A percentile compares a stretch with the other conserved stretches of the same genome.
Conservation (phyloP, 495 filamentous ascomycete species). For the Tuber indicum region DNA sequence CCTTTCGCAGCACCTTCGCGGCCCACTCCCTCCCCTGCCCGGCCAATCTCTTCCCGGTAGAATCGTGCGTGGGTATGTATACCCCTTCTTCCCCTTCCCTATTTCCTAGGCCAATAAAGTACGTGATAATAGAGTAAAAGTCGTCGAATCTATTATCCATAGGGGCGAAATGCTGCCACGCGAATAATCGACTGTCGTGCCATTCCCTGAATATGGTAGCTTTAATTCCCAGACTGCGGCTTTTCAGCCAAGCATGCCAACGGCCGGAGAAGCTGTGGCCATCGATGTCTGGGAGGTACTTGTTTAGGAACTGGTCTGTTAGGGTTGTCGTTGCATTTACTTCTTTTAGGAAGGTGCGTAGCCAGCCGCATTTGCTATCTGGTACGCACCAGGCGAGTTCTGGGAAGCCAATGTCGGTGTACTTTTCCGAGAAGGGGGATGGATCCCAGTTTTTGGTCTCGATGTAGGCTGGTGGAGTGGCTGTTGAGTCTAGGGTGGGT, state of each 20-base stretch:
- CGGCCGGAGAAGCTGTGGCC: conserved; percentile 67
- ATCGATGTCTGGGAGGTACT: conserved; percentile 62
- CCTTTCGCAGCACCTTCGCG: conserved; percentile 57
- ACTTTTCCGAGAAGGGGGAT: conserved; percentile 43
- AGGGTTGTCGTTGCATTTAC: conserved; percentile 20
- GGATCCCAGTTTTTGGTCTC: conserved; percentile 35
- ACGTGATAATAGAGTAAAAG: conserved; percentile 69
- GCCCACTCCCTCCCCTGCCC: conserved; percentile 60
- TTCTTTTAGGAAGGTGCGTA: conserved; percentile 13
- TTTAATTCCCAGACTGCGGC: conserved; percentile 61
- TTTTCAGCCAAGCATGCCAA: conserved; percentile 61
- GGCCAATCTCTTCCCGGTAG: conserved; percentile 57
- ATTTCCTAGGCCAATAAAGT: conserved; percentile 57
- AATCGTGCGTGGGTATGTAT: conserved; percentile 48
- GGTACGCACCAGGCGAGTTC: conserved; percentile 46
- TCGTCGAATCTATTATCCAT: conserved; percentile 78
- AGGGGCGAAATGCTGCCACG: conserved; percentile 74
- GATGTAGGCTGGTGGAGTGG: conserved; percentile 15
- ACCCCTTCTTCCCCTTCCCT: not conserved
- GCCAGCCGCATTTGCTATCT: conserved; percentile 41
- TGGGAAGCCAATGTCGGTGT: conserved; percentile 48
- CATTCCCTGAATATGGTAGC: conserved; percentile 69
- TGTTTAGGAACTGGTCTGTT: conserved; percentile 55
- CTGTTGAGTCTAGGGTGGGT: conserved; percentile 8
- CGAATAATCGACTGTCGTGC: conserved; percentile 63